Base-by-base conservation (phyloP, 208 protist genomes). In the Leishmania tropica region DNA sequence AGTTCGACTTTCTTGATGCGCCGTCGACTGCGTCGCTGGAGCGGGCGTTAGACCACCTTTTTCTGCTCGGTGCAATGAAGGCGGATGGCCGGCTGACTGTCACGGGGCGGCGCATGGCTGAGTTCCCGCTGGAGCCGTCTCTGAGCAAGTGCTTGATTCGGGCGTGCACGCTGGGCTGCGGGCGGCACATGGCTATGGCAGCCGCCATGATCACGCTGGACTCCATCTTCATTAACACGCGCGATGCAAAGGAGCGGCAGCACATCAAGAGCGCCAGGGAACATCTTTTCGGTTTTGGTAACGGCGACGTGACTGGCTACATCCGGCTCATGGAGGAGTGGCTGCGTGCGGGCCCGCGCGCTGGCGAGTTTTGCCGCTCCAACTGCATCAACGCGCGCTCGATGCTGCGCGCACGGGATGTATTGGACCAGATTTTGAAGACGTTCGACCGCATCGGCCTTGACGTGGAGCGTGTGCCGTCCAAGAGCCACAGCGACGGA, bases 51-150 rank as follows among this genome's bases (percentile, higher is more conserved):
- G 97, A 99, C 84, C 95, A 99, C 45, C 96, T 99, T 3, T 99
- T 99, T 87, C 97, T 99, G 75, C 91, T 99, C 3, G 99, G 99
- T 17, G 99, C 99, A 1, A 95, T 99, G 83, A 98, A 99, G 85
- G 96, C 99, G 48, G 96, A 99, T 40, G 99, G 99, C 24, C 86
- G 98, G 2, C 91, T 99, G 1, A 99, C 99, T 8, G 89, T 97
- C 19, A 91, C 98, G 2, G 99, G 99, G 1, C 73, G 92, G n/a
- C 96, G 96, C 56, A 99, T 99, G 99, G 89, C 98, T 6, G 99
- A 99, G 86, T 99, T 99, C 83, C 99, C 99, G 79, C 86, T 99
- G 76, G 99, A 99, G 76, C 99, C 99, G 40, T 98, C 99, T 83
- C 87, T 99, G 7, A 95, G 97, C 60, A 99, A 99, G 86, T 94